Evolutionary conservation across 192 early-diverging fungal species (phyloP).

Genomic region (Haplosporangium gracile): DNA sequence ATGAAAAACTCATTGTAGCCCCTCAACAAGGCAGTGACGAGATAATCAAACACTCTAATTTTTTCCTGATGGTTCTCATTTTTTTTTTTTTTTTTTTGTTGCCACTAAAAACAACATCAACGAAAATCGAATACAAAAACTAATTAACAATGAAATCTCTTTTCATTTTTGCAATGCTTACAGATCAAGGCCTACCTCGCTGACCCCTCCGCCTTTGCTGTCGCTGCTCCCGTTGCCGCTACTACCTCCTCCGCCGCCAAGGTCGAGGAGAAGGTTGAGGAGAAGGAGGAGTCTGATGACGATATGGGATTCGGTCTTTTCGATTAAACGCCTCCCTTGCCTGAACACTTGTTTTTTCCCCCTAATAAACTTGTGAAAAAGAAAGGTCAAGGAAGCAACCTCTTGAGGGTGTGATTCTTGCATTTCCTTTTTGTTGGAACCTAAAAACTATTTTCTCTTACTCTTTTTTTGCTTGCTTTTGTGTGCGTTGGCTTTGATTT

Average conservation of each 20-base stretch:
- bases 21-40: constrained; percentile 54
- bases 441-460: neutral
- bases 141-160: constrained; percentile 3
- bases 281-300: constrained; percentile 87
- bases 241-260: constrained; percentile 68
- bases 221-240: constrained; percentile 81
- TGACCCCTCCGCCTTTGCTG: constrained; percentile 91
- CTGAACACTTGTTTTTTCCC: constrained; percentile 8
- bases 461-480: neutral
- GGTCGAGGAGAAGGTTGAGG: constrained; percentile 72
- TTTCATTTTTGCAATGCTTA: neutral
- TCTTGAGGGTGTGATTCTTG: constrained; percentile 34
- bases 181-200: constrained; percentile 95
- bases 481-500: neutral
- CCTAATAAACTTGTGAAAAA: constrained; percentile 33
- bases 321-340: constrained; percentile 70
- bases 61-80: constrained; percentile 74
- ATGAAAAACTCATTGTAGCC: constrained; percentile 59
- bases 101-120: neutral
- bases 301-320: constrained; percentile 96
- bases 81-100: constrained; percentile 7
- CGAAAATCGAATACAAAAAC: neutral
- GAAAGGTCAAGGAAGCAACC: constrained; percentile 30
- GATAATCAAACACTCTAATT: constrained; percentile 77
- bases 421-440: constrained; percentile 50